Percentiles rank a stretch among this genome's conserved stretches.
Evolutionary conservation across 2,329 filamentous ascomycete genomes (phyloP).

Genomic region (Colletotrichum zoysiae): DNA sequence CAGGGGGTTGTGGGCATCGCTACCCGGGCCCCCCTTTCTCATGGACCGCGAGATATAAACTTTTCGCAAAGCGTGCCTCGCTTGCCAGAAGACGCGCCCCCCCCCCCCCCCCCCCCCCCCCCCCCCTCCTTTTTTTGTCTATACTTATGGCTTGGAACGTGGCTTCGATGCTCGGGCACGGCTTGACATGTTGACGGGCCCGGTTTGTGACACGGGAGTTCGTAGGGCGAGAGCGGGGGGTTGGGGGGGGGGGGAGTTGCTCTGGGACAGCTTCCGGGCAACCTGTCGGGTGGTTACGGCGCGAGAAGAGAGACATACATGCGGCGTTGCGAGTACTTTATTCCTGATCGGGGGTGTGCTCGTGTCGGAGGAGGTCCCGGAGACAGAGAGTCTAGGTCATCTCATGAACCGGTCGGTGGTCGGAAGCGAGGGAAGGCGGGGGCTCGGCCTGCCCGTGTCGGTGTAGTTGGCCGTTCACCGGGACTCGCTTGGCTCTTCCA

Average conservation of each 20-base stretch:
- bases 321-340: not conserved
- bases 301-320: not conserved
- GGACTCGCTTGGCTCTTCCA: not conserved
- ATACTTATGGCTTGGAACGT: not conserved
- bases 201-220: not conserved
- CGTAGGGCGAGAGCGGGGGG: accelerated
- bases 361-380: not conserved
- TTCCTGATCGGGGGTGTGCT: not conserved
- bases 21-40: not conserved
- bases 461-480: not conserved
- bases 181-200: too few species aligned
- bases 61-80: not conserved
- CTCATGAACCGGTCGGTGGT: not conserved
- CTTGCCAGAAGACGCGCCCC: not conserved
- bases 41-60: not conserved
- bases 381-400: not conserved
- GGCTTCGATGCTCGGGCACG: not conserved
- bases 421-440: not conserved
- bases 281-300: not conserved
- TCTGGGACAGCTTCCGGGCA: not conserved
- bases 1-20: not conserved
- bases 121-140: not conserved
- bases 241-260: too few species aligned
- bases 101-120: too few species aligned
- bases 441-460: not conserved